A percentile compares a stretch with the other conserved stretches of the same genome.
Conservation (phyloP, 345 rosid genomes). For the Lepidium didymum region DNA sequence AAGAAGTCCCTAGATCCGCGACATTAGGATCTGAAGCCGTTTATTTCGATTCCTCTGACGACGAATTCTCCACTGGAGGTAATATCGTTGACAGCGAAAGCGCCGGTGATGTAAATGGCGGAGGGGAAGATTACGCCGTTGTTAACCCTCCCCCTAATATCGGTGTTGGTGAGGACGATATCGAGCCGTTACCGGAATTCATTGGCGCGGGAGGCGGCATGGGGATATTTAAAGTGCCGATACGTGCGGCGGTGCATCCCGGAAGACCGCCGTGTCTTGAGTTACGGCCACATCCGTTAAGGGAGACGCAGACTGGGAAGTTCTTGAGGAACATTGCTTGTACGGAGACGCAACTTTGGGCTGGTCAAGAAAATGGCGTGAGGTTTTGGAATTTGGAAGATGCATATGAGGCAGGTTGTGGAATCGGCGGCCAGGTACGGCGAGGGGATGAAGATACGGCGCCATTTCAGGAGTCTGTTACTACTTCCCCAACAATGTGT, state of each 20-base stretch:
- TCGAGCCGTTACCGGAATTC: conserved; percentile 50
- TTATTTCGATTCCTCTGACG: conserved; percentile 40
- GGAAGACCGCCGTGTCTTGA: conserved; percentile 74
- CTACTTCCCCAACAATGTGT: conserved; percentile 66
- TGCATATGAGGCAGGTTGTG: conserved; percentile 53
- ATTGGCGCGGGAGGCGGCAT: conserved; percentile 42
- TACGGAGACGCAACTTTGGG: conserved; percentile 81
- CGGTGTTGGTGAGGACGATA: conserved; percentile 10
- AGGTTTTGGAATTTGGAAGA: conserved; percentile 68
- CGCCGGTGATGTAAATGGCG: not conserved
- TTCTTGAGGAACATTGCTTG: conserved; percentile 82
- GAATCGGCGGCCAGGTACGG: conserved; percentile 51
- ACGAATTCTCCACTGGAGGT: conserved; percentile 34
- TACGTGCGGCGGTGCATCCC: conserved; percentile 63
- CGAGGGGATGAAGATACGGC: conserved; percentile 97
- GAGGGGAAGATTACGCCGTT: conserved; percentile 21
- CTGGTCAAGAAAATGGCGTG: conserved; percentile 82
- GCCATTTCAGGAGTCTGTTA: conserved; percentile 73
- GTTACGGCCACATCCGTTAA: conserved; percentile 81
- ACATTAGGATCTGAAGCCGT: conserved; percentile 21
- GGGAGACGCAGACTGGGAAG: conserved; percentile 85
- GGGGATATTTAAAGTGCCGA: conserved; percentile 55
- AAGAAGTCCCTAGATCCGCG: conserved; percentile 31
- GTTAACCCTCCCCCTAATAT: conserved; percentile 20
- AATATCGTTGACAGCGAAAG: not conserved